Base-by-base conservation (phyloP, 306 rosid genomes). In the Cajanus cajan region DNA sequence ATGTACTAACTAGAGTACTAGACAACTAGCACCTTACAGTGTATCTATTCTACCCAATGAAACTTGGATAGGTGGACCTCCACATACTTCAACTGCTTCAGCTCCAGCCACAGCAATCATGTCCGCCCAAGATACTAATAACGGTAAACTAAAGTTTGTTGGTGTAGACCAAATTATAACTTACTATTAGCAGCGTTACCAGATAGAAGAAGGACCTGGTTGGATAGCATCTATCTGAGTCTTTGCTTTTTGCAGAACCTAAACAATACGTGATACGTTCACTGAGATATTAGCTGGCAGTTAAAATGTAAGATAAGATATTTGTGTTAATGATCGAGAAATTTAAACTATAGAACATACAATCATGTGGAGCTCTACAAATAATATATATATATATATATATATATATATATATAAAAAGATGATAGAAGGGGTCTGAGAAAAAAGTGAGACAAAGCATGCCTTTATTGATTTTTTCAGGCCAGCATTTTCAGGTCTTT, bases 71-170 rank as follows among this genome's bases (percentile, higher is more conserved):
- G 84, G 37, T 61, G 98, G 99, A 86, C 98, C 99, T 77, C 96
- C 99, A 52, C 99, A 91, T 68, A 93, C 1, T 64, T 97, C 90
- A 74, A 95, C 91, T 50, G 99, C 96, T 90, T 91, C 99, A 72
- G 98, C 94, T 79, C 98, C 98, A 40, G 98, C 99, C 73, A 93
- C 90, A 52, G 98, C 88, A 83, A 95, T 93, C 88, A 93, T 37
- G 86, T 95, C 98, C 77, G 96, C 94, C 97, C 98, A 95, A 16
- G 98, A 93, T 44, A 90, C 99, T 93, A 76, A 82, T 40, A 74
- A 85, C 40, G 40, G 74, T 36, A 85, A 79, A 80, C 63, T 8
- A 54, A 47, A 83, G 58, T 21, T 68, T 54, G 83, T 90, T 71
- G 85, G 80, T 79, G 51, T 24, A 21, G 47, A 82, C 59, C 63